These are phyloP conservation scores for Quercus lobata DNA, from an alignment of 331 rosid genomes.

Conservation along the genomic window DNA sequence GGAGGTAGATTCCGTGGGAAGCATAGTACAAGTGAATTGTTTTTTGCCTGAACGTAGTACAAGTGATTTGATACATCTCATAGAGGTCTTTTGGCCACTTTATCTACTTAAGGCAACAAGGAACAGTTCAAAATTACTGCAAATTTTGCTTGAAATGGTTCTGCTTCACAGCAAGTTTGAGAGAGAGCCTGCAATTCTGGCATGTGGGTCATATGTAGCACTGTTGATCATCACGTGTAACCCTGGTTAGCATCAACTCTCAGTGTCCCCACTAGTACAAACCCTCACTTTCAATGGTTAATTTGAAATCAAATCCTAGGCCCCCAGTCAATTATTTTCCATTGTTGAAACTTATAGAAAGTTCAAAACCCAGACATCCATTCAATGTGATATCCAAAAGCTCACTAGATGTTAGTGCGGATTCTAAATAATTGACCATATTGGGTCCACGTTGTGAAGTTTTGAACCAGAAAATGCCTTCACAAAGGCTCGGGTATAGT, in stretches of 20 bases:
- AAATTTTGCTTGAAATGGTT: slow-evolving; percentile 10
- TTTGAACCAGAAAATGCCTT: neutral
- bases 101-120: slow-evolving; percentile 24
- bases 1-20: slow-evolving; percentile 2
- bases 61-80: neutral
- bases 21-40: neutral
- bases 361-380: too few relatives aligned
- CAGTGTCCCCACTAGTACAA: neutral
- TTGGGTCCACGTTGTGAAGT: too few relatives aligned
- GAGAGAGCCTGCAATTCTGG: slow-evolving; percentile 4
- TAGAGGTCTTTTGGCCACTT: neutral
- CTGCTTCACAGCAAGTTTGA: slow-evolving; percentile 22
- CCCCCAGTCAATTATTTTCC: too few relatives aligned
- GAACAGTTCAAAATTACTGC: slow-evolving; percentile 3
- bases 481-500: neutral
- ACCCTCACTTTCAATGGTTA: neutral
- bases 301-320: too few relatives aligned
- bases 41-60: neutral
- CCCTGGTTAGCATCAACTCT: neutral
- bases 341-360: too few relatives aligned
- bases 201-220: slow-evolving; percentile 9
- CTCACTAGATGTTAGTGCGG: too few relatives aligned
- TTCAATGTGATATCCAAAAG: too few relatives aligned
- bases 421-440: too few relatives aligned
- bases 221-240: slow-evolving; percentile 25